These are phyloP conservation scores for Ogataea salicorniae DNA, from an alignment of 805 yeast genomes.

Conservation along the genomic window DNA sequence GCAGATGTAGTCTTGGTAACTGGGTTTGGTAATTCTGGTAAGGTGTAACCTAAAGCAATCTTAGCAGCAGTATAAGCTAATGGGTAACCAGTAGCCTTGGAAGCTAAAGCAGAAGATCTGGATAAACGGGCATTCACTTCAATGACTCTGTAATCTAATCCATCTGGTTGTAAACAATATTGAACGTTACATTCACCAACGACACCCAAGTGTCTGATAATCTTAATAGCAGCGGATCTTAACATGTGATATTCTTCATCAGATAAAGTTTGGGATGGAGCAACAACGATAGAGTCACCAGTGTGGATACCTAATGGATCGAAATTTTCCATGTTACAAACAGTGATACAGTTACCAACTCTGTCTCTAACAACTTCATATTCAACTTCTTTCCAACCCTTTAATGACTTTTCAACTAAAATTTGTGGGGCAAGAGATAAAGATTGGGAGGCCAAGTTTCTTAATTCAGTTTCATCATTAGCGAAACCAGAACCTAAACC, in stretches of 20 bases:
- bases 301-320: constrained; percentile 98
- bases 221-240: constrained; percentile 94
- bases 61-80: constrained; percentile 98
- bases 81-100: constrained; percentile 98
- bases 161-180: constrained; percentile 93
- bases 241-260: constrained; percentile 98
- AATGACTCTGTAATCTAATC: constrained; percentile 91
- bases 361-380: constrained; percentile 97
- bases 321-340: constrained; percentile 98
- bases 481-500: constrained; percentile 99
- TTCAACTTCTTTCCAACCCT: constrained; percentile 99
- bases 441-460: constrained; percentile 84
- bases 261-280: constrained; percentile 95
- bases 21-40: constrained; percentile 93
- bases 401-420: constrained; percentile 90
- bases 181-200: constrained; percentile 99
- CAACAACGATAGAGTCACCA: constrained; percentile 98
- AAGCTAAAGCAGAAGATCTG: constrained; percentile 95
- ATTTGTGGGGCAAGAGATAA: constrained; percentile 90
- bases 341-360: constrained; percentile 95
- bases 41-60: constrained; percentile 89
- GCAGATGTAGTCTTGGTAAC: constrained; percentile 96
- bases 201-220: constrained; percentile 95
- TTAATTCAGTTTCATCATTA: constrained; percentile 70
- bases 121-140: constrained; percentile 97